Evolutionary conservation across 2,329 filamentous ascomycete species (phyloP), one percentile per base, ranked within the genome.

Genomic region (Hypoxylon sp.): DNA sequence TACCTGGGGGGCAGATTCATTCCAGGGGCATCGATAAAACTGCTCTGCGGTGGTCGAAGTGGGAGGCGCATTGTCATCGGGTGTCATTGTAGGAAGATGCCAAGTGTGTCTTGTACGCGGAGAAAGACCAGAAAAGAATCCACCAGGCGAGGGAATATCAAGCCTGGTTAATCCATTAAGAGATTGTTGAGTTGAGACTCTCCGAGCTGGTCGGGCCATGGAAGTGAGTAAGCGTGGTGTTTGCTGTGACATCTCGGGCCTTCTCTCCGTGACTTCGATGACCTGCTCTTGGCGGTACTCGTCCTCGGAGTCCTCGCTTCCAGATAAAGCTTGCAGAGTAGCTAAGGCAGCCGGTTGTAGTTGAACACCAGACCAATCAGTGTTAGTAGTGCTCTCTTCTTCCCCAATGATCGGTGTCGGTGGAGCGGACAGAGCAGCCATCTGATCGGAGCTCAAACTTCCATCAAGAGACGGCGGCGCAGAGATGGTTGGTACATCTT

Each of bases 11-110:
- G 77, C 75, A 6, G 81, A 70, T 55, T 81, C 81, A 71, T 84
- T 86, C 91, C 94, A 98, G 2, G 94, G 94, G 29, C 91, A 87
- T 70, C 91, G 90, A 81, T 98, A 98, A 76, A 98, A 98, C 70
- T 92, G 89, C 78, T 97, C 93, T 9, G 95, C 95, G n/a, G 92
- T 94, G 31, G 94, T 93, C 1, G 95, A 97, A 0, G 93, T 95
- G 1, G 94, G 94, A 0, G 89, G 89, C 2, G 82, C 81, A 70
- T 84, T 77, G 17, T 85, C 86, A 6, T 88, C 85, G 11, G 86
- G 85, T 19, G 85, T 84, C 72, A 80, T 82, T 29, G 82, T 81
- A 10, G 86, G 84, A 66, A 91, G 82, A 75, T 93, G 90, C 95
- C 95, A 98, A 11, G 94, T 96, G 75, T 91, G 90, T 57, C 94